Percentiles rank a stretch among this genome's conserved stretches.
Evolutionary conservation across 1,139 yeast genomes (phyloP).

Genomic region (Debaryomycetaceae sp.): DNA sequence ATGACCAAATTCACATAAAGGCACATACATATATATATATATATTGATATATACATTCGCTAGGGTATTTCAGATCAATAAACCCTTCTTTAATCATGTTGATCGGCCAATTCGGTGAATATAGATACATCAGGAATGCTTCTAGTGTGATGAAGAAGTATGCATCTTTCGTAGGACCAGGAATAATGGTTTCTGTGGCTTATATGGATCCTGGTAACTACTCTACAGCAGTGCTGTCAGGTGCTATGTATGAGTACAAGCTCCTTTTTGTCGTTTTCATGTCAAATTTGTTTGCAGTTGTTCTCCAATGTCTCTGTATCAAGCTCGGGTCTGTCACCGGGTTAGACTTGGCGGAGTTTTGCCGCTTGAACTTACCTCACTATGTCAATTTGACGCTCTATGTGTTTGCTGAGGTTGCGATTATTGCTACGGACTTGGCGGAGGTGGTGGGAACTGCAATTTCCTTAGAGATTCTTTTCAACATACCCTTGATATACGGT

Average conservation of each 20-base stretch:
- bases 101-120: not conserved
- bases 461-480: conserved; percentile 64
- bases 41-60: no score
- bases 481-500: conserved; percentile 63
- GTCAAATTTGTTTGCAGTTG: conserved; percentile 68
- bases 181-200: conserved; percentile 71
- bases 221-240: conserved; percentile 76
- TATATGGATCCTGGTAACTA: conserved; percentile 84
- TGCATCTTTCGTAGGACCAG: conserved; percentile 70
- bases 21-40: no score
- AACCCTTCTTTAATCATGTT: not conserved
- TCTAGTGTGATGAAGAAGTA: conserved; percentile 37
- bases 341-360: conserved; percentile 71
- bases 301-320: conserved; percentile 68
- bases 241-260: conserved; percentile 67
- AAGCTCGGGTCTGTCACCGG: conserved; percentile 79
- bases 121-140: not conserved
- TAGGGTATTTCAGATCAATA: not conserved
- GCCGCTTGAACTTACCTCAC: conserved; percentile 59
- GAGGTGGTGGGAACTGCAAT: conserved; percentile 84
- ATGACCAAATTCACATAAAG: no score
- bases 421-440: conserved; percentile 77
- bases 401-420: conserved; percentile 67
- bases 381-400: conserved; percentile 57
- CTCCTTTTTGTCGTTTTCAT: conserved; percentile 60